Base-by-base conservation (phyloP, 192 early-diverging fungal species). In the Coemansia interrupta region DNA sequence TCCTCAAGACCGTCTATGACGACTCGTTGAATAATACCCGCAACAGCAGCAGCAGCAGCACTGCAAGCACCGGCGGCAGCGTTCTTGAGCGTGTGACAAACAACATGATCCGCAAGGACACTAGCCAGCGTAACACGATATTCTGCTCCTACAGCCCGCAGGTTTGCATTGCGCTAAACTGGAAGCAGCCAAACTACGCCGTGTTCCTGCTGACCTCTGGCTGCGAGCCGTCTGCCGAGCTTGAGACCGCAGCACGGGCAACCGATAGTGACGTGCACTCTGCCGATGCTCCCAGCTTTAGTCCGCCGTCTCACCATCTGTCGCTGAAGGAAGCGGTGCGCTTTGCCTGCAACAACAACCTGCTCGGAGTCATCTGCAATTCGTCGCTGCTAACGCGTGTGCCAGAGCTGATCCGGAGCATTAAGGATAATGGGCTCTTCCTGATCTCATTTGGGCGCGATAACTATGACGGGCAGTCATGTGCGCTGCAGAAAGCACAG, bases 181-280 rank as follows among this genome's bases (percentile, higher is more conserved):
- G 97, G 97, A 99, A 99, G 73, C 97, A 99, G 60, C 95, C 95
- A 18, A 97, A 97, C 65, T 99, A 90, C 55, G 84, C 90, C 19
- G 97, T 99, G 18, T 99, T 99, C 67, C 93, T 97, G 73, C 84
- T 88, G 54, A 92, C 91, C 5, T 84, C 84, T 38, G 90, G 89
- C 42, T 92, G 94, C 24, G 64, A 64, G 55, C 51, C 64, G 20
- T 38, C 56, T 17, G 47, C 28, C 11, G 22, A 61, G 26, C 49
- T 52, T 48, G 39, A 49, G 50, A 87, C 83, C 66, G 83, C 53
- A 0, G 68, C 66, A 11, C 58, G 61, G 20, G 53, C 82, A 11
- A 60, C 50, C 15, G 56, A 40, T 29, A 54, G 63, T 42, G 66
- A 68, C 11, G 38, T 44, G 48, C 41, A 57, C 5, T 46, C 69